phyloP scores from a whole-genome alignment of 257 asterid species.

The Solanum chiquidenum region DNA sequence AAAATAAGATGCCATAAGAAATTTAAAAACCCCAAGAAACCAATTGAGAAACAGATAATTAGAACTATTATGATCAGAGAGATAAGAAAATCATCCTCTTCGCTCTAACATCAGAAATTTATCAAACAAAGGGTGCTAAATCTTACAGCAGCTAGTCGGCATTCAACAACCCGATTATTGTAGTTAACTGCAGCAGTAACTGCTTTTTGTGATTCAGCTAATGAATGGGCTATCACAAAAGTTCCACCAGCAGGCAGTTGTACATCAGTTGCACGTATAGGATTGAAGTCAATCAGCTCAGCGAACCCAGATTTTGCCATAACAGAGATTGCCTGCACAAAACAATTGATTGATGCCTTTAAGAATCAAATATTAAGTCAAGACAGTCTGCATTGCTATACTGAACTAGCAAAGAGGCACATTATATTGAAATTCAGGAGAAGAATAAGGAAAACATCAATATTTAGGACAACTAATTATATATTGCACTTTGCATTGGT shows the following conservation, averaged over 20 bases:
- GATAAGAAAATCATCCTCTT: not conserved
- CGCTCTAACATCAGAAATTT: not conserved
- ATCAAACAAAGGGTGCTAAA: not conserved
- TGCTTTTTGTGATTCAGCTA: conserved; percentile 94
- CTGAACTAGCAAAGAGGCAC: not conserved
- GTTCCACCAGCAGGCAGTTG: conserved; percentile 89
- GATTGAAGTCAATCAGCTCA: conserved; percentile 93
- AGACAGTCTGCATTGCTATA: not conserved
- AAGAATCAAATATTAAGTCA: not conserved
- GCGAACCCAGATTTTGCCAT: conserved; percentile 95
- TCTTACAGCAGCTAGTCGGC: conserved; percentile 89
- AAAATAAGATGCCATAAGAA: not conserved
- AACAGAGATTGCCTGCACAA: conserved; percentile 66
- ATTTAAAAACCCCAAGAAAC: not conserved
- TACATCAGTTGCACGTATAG: conserved; percentile 77
- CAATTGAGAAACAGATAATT: not conserved
- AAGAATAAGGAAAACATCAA: not conserved
- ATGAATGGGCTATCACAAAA: conserved; percentile 79
- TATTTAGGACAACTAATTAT: not conserved
- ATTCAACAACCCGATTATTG: conserved; percentile 92
- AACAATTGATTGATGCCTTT: not conserved
- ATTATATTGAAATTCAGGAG: not conserved
- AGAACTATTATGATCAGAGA: not conserved
- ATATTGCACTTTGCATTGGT: not conserved
- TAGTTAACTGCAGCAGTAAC: conserved; percentile 93